Conservation (phyloP, 495 filamentous ascomycete species). For the Ascodesmis nigricans region DNA sequence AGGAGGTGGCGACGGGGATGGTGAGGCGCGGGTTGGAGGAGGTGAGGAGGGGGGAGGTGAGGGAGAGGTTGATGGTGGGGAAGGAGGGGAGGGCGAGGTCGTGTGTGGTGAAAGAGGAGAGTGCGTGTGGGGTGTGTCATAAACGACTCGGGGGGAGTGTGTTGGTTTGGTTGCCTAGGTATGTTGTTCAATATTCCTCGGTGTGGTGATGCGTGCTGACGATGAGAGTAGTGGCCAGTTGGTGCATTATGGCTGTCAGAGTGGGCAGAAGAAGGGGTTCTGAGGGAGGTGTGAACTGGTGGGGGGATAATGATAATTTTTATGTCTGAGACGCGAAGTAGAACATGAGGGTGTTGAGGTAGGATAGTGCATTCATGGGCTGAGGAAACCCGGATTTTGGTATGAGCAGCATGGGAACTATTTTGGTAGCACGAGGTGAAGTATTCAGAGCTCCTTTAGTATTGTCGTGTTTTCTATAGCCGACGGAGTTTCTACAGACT, state of each 20-base stretch:
- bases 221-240: constrained; percentile 25
- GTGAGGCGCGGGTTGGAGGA: constrained; percentile 54
- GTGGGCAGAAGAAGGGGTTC: too few species aligned
- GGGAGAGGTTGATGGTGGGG: constrained; percentile 42
- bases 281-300: too few species aligned
- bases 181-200: constrained; percentile 24
- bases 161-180: constrained; percentile 51
- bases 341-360: too few species aligned
- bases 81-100: constrained; percentile 55
- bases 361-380: too few species aligned
- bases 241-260: constrained; percentile 74
- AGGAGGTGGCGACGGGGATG: constrained; percentile 49
- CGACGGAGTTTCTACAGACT: too few species aligned
- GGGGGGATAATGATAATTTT: too few species aligned
- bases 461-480: too few species aligned
- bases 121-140: constrained; percentile 76
- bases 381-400: too few species aligned
- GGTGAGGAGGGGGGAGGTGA: constrained; percentile 46
- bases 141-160: constrained; percentile 81
- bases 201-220: constrained; percentile 2
- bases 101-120: constrained; percentile 61
- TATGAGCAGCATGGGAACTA: too few species aligned
- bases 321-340: too few species aligned
- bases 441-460: too few species aligned
- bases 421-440: too few species aligned